These are phyloP conservation scores for Asterophora lycoperdoides DNA, from an alignment of 768 basidiomycete genomes.

Conservation along the genomic window DNA sequence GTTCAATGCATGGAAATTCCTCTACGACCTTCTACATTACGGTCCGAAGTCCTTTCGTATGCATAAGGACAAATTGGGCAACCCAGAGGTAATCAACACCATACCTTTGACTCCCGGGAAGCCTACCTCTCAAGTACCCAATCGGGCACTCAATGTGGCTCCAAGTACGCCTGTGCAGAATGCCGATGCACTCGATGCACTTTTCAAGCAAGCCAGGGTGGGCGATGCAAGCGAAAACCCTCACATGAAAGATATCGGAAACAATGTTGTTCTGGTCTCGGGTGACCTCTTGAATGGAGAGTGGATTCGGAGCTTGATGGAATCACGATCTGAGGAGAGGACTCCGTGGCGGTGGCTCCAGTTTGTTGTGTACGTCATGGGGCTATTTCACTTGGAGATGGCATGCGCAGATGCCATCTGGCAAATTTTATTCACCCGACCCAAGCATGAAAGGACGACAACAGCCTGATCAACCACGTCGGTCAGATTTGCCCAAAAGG, in stretches of 20 bases:
- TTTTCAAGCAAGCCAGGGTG: slow-evolving; percentile 18
- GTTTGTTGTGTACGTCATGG: slow-evolving; percentile 27
- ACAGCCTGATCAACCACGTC: not conserved
- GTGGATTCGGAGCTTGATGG: slow-evolving; percentile 19
- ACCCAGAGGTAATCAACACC: too few species aligned
- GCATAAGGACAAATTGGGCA: too few species aligned
- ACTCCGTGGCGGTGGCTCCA: slow-evolving; percentile 28
- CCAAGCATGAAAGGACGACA: not conserved
- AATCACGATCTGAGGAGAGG: slow-evolving; percentile 21
- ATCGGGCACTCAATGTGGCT: slow-evolving; percentile 19
- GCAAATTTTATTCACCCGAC: slow-evolving; percentile 19
- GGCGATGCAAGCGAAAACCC: slow-evolving; percentile 17
- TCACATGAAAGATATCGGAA: slow-evolving; percentile 3
- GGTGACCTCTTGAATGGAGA: slow-evolving; percentile 28
- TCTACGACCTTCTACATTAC: too few species aligned
- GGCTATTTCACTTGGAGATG: slow-evolving; percentile 31
- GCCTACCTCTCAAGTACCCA: slow-evolving; percentile 16
- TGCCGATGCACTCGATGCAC: slow-evolving; percentile 14
- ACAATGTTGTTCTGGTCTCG: slow-evolving; percentile 19
- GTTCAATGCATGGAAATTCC: too few species aligned
- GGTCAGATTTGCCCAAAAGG: slow-evolving; percentile 26
- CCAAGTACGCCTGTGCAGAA: slow-evolving; percentile 21
- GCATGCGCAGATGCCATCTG: slow-evolving; percentile 24
- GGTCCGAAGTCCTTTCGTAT: too few species aligned
- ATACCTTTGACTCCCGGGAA: too few species aligned